Evolutionary conservation across 2,329 filamentous ascomycete species (phyloP), one percentile per base, ranked within the genome.

Genomic region (Aspergillus versicolor): DNA sequence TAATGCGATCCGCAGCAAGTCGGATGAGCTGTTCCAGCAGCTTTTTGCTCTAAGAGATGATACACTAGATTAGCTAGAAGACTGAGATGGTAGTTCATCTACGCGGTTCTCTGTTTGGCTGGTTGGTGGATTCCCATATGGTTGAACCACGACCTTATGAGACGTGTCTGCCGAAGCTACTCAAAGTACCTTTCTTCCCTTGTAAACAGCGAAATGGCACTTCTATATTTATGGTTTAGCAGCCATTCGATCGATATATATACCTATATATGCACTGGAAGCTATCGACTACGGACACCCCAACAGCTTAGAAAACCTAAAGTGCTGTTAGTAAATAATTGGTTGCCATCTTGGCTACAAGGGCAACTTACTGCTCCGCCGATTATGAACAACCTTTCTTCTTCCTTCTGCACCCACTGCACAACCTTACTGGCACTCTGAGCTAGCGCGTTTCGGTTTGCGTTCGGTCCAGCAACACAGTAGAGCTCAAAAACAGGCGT

Each of bases 331-430:
- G 47, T 38, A 19, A 9, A 37, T 22, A 19, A 9, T 38, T 30
- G 41, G 21, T 17, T 15, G 30, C 27, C 13, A 40, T 9, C 5
- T 15, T 19, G 9, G 22, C 3, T 37, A 44, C 12, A 30, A 4
- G 32, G 3, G 42, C 44, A 30, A 71, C 75, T 61, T 65, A 97
- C 93, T 43, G 92, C 94, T n/a, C 94, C 95, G 1, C 94, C 94
- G 70, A 99, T 94, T 58, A 99, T 96, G 70, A 99, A 99, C 5
- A 97, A 79, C 56, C 94, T 82, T 75, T 97, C 92, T 74, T 97
- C 93, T 75, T 99, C 94, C 63, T 87, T 83, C 70, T 90, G 88
- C 2, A 93, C 88, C 92, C 93, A 99, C 69, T 94, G 90, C 5
- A 95, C 87, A 49, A 99, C 86, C 75, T 89, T 88, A 70, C 94